These are phyloP conservation scores for Artemisia argyi DNA, from an alignment of 129 eudicot species.

Conservation along the genomic window DNA sequence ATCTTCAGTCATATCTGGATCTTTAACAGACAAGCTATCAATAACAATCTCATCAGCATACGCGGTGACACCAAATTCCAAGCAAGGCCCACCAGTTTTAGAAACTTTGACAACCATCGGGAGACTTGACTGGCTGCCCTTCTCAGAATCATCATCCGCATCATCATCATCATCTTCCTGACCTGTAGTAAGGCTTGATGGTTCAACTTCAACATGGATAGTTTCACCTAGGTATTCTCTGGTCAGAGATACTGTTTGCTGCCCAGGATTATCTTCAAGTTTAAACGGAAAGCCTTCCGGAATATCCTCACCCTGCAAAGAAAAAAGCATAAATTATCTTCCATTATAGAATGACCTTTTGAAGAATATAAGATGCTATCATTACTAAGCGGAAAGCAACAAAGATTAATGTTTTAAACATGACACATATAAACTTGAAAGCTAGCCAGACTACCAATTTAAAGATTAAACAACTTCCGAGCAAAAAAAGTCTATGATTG, in stretches of 20 bases:
- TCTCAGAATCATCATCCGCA: constrained; percentile 41
- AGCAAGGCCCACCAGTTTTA: constrained; percentile 49
- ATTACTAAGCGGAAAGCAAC: neutral
- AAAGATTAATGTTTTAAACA: neutral
- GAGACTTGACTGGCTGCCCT: constrained; percentile 36
- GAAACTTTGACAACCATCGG: constrained; percentile 70
- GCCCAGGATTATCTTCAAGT: constrained; percentile 65
- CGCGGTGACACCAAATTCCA: constrained; percentile 76
- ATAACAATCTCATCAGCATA: constrained; percentile 70
- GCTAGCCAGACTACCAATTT: neutral
- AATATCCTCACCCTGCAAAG: constrained; percentile 47
- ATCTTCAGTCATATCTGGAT: constrained; percentile 67
- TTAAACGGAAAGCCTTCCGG: constrained; percentile 77
- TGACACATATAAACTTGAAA: neutral
- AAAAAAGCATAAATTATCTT: neutral
- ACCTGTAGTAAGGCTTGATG: constrained; percentile 66
- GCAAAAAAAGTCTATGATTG: neutral
- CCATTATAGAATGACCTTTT: neutral
- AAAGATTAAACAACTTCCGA: neutral
- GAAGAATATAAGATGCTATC: neutral
- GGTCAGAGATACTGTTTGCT: constrained; percentile 56
- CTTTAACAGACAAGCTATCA: constrained; percentile 60
- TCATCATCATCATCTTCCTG: constrained; percentile 51
- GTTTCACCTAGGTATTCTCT: constrained; percentile 80
- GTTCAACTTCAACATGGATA: constrained; percentile 69